Conservation (phyloP, 164 flowering plant genomes). For the Dillenia suffruticosa region DNA sequence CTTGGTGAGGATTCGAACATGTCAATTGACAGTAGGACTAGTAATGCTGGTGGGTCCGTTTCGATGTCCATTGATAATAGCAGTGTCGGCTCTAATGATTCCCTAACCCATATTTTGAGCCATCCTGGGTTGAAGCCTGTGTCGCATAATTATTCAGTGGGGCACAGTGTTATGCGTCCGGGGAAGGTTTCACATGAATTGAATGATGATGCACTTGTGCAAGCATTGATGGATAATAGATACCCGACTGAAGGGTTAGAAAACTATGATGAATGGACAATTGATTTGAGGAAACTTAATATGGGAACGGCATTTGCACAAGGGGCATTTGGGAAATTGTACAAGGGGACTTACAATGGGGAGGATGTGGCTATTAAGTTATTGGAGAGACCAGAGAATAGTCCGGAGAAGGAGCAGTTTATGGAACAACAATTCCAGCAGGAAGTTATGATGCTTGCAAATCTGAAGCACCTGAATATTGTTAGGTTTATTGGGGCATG, state of each 20-base stretch:
- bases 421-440: slow-evolving; percentile 78
- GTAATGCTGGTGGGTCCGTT: slow-evolving; percentile 29
- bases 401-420: slow-evolving; percentile 39
- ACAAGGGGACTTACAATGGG: slow-evolving; percentile 61
- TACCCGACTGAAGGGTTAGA: slow-evolving; percentile 54
- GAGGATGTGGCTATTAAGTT: slow-evolving; percentile 79
- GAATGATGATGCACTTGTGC: slow-evolving; percentile 42
- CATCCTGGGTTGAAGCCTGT: slow-evolving; percentile 22
- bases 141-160: slow-evolving; percentile 21
- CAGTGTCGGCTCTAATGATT: slow-evolving; percentile 38
- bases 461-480: slow-evolving; percentile 53
- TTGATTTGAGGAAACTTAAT: slow-evolving; percentile 59
- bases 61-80: slow-evolving; percentile 37
- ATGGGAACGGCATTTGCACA: slow-evolving; percentile 70
- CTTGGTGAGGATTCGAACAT: slow-evolving; percentile 38
- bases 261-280: slow-evolving; percentile 69
- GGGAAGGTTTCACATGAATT: slow-evolving; percentile 28
- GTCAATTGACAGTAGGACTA: slow-evolving; percentile 36
- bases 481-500: slow-evolving; percentile 72
- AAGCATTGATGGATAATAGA: slow-evolving; percentile 55
- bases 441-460: slow-evolving; percentile 77
- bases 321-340: slow-evolving; percentile 71
- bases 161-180: slow-evolving; percentile 29
- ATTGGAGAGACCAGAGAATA: slow-evolving; percentile 67
- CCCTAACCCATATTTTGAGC: slow-evolving; percentile 21